Evolutionary conservation across 2,329 filamentous ascomycete genomes (phyloP), one percentile per base, ranked within the genome.

Genomic region (Pseudogymnoascus sp.): DNA sequence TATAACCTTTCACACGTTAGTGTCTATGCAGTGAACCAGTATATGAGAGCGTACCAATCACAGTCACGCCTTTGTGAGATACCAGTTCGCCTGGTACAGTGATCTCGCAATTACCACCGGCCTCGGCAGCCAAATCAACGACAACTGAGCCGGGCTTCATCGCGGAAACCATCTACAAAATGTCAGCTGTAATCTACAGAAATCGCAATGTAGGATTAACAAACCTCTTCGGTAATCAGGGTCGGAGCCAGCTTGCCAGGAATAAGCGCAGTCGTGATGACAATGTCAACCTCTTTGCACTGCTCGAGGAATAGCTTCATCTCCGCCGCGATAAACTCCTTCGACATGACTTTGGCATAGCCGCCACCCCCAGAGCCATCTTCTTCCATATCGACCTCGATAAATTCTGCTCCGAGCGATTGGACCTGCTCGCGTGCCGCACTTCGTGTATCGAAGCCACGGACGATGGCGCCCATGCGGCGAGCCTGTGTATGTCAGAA

Each of bases 271-370:
- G 92, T 96, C 1, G 91, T 96, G 72, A 96, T 89, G 65, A 96
- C 89, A 66, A 96, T 96, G 74, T 96, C 91, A 60, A 96, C 91
- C 39, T 96, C 92, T 64, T 84, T 83, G 65, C 89, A 90, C 73
- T 96, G 92, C 68, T 94, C 89, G 72, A 90, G 86, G 76, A 96
- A 96, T 0, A 96, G 81, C 73, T 90, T 92, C 91, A 95, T 95
- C 74, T 96, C 91, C 5, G 91, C 91, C 65, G 91, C 90, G 72
- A 94, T 91, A 70, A 96, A 96, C 68, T 93, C 91, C 70, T 93
- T 92, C 62, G 90, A 94, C 91, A 96, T 96, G 71, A 92, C 90
- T 71, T 96, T 96, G 61, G 90, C 91, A 70, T 96, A 96, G 14
- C 92, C 92, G 29, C 92, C 91, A 7, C 89, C 86, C 2, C 91